phyloP scores from a whole-genome alignment of 208 protist species.

The Trypanosoma grayi region DNA sequence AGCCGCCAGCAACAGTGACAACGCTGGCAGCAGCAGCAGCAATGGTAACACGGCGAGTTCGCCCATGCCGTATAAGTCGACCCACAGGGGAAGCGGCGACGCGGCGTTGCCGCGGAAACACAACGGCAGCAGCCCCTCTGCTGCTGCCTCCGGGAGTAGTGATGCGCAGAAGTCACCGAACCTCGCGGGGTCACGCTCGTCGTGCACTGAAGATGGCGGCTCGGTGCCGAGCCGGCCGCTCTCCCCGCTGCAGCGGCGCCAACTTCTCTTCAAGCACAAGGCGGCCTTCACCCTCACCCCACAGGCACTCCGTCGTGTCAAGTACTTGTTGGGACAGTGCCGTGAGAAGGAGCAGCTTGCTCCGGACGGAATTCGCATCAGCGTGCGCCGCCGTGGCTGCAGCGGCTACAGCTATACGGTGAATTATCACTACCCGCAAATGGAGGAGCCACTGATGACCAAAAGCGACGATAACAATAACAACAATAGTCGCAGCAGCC shows the following conservation, averaged over 20 bases:
- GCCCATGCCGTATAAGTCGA: constrained; percentile 72
- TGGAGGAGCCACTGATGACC: neutral
- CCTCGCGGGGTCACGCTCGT: constrained; percentile 45
- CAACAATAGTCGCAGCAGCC: neutral
- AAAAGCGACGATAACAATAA: constrained; percentile 2
- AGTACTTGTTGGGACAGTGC: constrained; percentile 68
- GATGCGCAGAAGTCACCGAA: neutral
- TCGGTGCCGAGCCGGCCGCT: constrained; percentile 58
- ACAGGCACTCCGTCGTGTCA: constrained; percentile 75
- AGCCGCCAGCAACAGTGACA: neutral
- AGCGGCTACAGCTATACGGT: constrained; percentile 97
- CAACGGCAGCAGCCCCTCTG: neutral
- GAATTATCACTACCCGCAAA: constrained; percentile 84
- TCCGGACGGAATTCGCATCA: constrained; percentile 87
- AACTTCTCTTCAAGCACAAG: constrained; percentile 79
- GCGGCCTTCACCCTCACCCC: constrained; percentile 80
- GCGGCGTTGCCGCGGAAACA: constrained; percentile 37
- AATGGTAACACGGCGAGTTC: constrained; percentile 5
- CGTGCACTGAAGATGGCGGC: constrained; percentile 73
- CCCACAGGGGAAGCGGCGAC: constrained; percentile 63
- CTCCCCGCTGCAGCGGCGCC: constrained; percentile 76
- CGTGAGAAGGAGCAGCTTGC: neutral
- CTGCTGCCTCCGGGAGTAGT: neutral
- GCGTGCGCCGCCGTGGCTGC: constrained; percentile 93
- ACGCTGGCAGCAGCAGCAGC: neutral